Evolutionary conservation across 1,139 yeast genomes (phyloP).

Genomic region (Saccharomyces pastorianus): DNA sequence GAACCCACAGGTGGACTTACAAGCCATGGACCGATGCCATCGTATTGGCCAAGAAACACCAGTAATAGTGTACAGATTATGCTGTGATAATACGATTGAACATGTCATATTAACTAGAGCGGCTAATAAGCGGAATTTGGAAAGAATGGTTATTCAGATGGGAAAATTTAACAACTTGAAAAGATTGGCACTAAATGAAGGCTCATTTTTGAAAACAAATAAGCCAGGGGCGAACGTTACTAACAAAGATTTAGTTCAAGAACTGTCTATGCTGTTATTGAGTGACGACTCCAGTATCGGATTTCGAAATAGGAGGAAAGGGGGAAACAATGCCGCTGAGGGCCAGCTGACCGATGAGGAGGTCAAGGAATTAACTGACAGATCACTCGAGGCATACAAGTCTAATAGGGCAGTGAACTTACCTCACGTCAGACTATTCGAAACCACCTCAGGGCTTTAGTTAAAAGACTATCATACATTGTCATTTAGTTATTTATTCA

Average conservation of each 20-base stretch:
- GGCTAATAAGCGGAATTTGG: constrained; percentile 69
- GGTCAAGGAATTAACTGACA: constrained; percentile 46
- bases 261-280: constrained; percentile 24
- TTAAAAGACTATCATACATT: not conserved
- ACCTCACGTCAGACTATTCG: constrained; percentile 29
- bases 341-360: constrained; percentile 37
- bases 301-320: constrained; percentile 12
- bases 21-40: constrained; percentile 93
- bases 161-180: constrained; percentile 64
- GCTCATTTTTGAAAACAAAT: constrained; percentile 22
- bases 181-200: constrained; percentile 31
- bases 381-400: constrained; percentile 42
- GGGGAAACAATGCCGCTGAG: constrained; percentile 13
- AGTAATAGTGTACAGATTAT: constrained; percentile 69
- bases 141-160: constrained; percentile 73
- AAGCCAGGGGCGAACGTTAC: constrained; percentile 12
- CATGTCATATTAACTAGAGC: constrained; percentile 72
- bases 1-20: constrained; percentile 95
- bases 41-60: constrained; percentile 85
- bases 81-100: constrained; percentile 73
- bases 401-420: constrained; percentile 17
- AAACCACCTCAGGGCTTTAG: constrained; percentile 24
- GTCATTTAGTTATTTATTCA: not conserved
- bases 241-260: constrained; percentile 26
- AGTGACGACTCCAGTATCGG: constrained; percentile 30